phyloP scores from a whole-genome alignment of 108 stramenopile species.

The Bacterosira constricta region DNA sequence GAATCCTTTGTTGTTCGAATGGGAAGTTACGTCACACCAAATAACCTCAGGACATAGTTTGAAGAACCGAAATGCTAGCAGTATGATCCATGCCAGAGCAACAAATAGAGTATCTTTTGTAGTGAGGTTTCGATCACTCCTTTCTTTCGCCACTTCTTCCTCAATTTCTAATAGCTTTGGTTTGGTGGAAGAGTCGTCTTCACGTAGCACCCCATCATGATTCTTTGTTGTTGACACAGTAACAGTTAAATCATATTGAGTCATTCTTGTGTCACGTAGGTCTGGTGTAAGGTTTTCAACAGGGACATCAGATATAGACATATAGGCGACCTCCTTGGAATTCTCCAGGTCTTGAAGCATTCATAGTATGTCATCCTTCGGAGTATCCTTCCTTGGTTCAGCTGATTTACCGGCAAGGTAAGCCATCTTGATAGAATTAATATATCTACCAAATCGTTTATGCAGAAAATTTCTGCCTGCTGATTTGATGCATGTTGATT shows the following conservation, averaged over 20 bases:
- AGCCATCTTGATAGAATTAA: not conserved
- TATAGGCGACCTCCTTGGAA: slow-evolving; percentile 6
- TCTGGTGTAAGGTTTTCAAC: too few species aligned
- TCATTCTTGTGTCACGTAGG: too few species aligned
- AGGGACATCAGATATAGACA: slow-evolving; percentile 6
- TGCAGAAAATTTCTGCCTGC: not conserved
- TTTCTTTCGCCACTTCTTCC: not conserved
- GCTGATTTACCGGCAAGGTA: too few species aligned
- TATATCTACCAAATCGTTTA: not conserved
- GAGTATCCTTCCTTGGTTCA: not conserved
- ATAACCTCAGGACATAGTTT: slow-evolving; percentile 7
- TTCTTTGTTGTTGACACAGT: too few species aligned
- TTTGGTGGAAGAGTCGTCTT: too few species aligned
- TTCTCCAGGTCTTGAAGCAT: slow-evolving; percentile 2
- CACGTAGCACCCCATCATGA: too few species aligned
- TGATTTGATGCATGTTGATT: not conserved
- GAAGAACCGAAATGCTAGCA: slow-evolving; percentile 2
- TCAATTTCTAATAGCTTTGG: too few species aligned
- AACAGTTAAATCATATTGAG: too few species aligned
- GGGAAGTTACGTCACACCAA: slow-evolving; percentile 7
- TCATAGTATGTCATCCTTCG: not conserved
- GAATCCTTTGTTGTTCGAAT: slow-evolving; percentile 3
- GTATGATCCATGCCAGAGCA: not conserved
- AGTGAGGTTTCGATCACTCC: not conserved
- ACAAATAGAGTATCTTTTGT: not conserved